A percentile compares a stretch with the other conserved stretches of the same genome.
Evolutionary conservation across 805 yeast genomes (phyloP).

Genomic region (Saturnispora galanensis): DNA sequence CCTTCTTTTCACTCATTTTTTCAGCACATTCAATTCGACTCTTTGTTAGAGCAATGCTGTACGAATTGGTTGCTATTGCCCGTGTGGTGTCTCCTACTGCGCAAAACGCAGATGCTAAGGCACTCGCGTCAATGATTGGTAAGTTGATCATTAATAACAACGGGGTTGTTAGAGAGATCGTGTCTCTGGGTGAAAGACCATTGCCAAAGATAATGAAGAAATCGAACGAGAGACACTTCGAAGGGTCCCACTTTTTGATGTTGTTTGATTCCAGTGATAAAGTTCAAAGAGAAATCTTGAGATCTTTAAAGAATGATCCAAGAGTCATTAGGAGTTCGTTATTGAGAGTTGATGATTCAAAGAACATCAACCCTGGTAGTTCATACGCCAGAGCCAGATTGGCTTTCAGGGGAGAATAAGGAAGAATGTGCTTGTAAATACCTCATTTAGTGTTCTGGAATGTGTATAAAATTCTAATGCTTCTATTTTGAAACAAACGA

Average conservation of each 20-base stretch:
- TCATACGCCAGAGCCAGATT: constrained; percentile 40
- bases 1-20: not conserved
- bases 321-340: constrained; percentile 76
- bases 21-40: not conserved
- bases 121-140: constrained; percentile 54
- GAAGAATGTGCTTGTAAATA: too few relatives aligned
- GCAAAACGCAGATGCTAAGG: constrained; percentile 53
- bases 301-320: constrained; percentile 80
- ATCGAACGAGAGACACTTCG: constrained; percentile 82
- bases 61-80: constrained; percentile 84
- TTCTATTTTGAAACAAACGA: too few relatives aligned
- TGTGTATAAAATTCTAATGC: too few relatives aligned
- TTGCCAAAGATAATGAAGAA: constrained; percentile 76
- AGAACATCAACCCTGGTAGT: constrained; percentile 44
- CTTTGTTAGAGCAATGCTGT: constrained; percentile 45
- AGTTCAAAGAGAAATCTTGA: constrained; percentile 75
- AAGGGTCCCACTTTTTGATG: constrained; percentile 81
- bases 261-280: constrained; percentile 78
- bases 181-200: constrained; percentile 67
- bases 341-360: constrained; percentile 48
- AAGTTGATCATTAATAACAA: constrained; percentile 75
- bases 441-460: too few relatives aligned
- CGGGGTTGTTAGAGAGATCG: constrained; percentile 83
- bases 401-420: constrained; percentile 12
- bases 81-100: constrained; percentile 56